These are phyloP conservation scores for Bruguiera hainesii DNA, from an alignment of 441 rosid species.

Conservation along the genomic window DNA sequence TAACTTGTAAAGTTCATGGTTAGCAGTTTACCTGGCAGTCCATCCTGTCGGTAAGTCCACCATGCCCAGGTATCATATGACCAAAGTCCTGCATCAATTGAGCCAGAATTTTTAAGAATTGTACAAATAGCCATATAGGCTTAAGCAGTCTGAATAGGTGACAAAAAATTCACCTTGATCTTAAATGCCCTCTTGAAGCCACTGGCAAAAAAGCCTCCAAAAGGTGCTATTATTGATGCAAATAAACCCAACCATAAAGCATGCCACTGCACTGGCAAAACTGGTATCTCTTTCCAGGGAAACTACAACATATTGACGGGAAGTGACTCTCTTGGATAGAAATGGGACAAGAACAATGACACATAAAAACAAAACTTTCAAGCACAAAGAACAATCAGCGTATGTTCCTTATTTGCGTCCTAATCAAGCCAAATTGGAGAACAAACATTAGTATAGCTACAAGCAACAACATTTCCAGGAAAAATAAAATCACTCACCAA, in stretches of 20 bases:
- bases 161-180: slow-evolving; percentile 51
- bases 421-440: not conserved
- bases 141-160: too few species aligned
- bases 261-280: slow-evolving; percentile 90
- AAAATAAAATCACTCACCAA: slow-evolving; percentile 42
- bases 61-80: slow-evolving; percentile 95
- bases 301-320: slow-evolving; percentile 38
- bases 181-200: slow-evolving; percentile 94
- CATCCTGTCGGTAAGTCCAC: slow-evolving; percentile 95
- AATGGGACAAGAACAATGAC: not conserved
- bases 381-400: not conserved
- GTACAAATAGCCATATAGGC: too few species aligned
- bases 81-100: slow-evolving; percentile 69
- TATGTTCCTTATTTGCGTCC: too few species aligned
- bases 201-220: slow-evolving; percentile 96
- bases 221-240: slow-evolving; percentile 95
- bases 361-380: not conserved
- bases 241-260: slow-evolving; percentile 82
- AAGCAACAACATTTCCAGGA: too few species aligned
- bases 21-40: slow-evolving; percentile 73
- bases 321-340: not conserved
- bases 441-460: too few species aligned
- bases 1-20: not conserved
- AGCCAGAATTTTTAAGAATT: not conserved
- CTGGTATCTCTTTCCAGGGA: slow-evolving; percentile 66